Percentiles rank a stretch among this genome's conserved stretches.
Conservation (phyloP, 2,329 filamentous ascomycete genomes). For the Colletotrichum gigasporum region DNA sequence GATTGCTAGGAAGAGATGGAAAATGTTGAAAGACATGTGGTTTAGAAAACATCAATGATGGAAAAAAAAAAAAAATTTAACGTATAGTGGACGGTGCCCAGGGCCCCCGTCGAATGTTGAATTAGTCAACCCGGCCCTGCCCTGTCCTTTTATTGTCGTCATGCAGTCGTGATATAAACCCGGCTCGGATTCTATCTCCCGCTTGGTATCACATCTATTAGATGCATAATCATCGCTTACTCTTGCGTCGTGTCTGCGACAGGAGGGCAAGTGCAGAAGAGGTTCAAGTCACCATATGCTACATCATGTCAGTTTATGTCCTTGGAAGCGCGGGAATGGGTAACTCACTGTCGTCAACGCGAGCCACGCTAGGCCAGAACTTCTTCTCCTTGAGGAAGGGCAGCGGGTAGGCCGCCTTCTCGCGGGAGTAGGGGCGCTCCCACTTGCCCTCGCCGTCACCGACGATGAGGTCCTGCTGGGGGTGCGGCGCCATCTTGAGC, state of each 20-base stretch:
- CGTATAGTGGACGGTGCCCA: neutral
- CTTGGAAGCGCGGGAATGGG: neutral
- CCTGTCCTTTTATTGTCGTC: neutral
- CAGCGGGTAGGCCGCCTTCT: slow-evolving; percentile 88
- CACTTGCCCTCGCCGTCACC: slow-evolving; percentile 69
- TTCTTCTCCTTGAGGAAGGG: slow-evolving; percentile 91
- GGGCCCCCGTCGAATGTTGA: slow-evolving; percentile 25
- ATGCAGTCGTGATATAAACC: slow-evolving; percentile 4
- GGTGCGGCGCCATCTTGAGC: slow-evolving; percentile 89
- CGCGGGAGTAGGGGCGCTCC: slow-evolving; percentile 82
- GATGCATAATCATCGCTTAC: slow-evolving; percentile 23
- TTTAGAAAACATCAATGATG: neutral
- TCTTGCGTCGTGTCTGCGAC: slow-evolving; percentile 70
- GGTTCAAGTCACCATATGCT: slow-evolving; percentile 91
- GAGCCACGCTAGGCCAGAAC: slow-evolving; percentile 91
- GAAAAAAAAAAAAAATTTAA: neutral
- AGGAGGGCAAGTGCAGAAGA: slow-evolving; percentile 94
- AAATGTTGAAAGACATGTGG: slow-evolving; percentile 10
- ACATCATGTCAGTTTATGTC: slow-evolving; percentile 30
- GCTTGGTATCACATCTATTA: slow-evolving; percentile 16
- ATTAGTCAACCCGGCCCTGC: slow-evolving; percentile 5
- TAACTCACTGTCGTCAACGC: slow-evolving; percentile 85
- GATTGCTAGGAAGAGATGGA: slow-evolving; percentile 17
- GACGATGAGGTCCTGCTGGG: slow-evolving; percentile 79
- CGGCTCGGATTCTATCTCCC: neutral